Evolutionary conservation across 768 basidiomycete genomes (phyloP).

Genomic region (Peribolospora kevripleyi): DNA sequence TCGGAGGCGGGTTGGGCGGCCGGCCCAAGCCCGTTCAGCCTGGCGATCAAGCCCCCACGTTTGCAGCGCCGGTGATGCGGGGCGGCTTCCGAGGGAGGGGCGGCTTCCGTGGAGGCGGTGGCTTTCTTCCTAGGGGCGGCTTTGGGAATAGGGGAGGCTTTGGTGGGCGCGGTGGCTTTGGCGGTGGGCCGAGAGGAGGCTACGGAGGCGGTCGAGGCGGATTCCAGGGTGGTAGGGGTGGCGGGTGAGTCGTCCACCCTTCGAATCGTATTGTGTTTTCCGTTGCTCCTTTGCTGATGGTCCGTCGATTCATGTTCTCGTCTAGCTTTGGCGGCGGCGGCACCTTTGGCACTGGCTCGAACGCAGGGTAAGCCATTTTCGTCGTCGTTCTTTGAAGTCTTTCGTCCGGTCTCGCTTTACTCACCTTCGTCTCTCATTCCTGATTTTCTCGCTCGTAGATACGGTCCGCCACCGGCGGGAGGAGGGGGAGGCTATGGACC

Average conservation of each 20-base stretch:
- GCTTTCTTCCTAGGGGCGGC: slow-evolving; percentile 6
- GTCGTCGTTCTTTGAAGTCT: slow-evolving; percentile 2
- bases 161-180: slow-evolving; percentile 1
- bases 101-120: slow-evolving; percentile 17
- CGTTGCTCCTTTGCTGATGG: too few relatives aligned
- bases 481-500: background rate
- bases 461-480: background rate
- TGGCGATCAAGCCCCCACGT: slow-evolving; percentile 10
- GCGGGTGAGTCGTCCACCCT: slow-evolving; percentile 1
- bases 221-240: slow-evolving; percentile 10
- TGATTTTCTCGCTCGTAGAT: background rate
- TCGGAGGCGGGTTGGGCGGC: slow-evolving; percentile 98
- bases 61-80: slow-evolving; percentile 23
- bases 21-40: slow-evolving; percentile 46
- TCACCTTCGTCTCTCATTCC: background rate
- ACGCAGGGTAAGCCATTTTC: slow-evolving; percentile 2
- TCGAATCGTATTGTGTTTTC: too few relatives aligned
- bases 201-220: slow-evolving; percentile 13
- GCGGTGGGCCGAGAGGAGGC: slow-evolving; percentile 1
- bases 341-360: too few relatives aligned
- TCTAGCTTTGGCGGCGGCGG: background rate
- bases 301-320: background rate
- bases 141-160: background rate
- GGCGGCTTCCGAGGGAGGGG: slow-evolving; percentile 19
- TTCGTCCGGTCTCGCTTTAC: background rate